Base-by-base conservation (phyloP, 768 basidiomycete species). In the Suillus clintonianus region DNA sequence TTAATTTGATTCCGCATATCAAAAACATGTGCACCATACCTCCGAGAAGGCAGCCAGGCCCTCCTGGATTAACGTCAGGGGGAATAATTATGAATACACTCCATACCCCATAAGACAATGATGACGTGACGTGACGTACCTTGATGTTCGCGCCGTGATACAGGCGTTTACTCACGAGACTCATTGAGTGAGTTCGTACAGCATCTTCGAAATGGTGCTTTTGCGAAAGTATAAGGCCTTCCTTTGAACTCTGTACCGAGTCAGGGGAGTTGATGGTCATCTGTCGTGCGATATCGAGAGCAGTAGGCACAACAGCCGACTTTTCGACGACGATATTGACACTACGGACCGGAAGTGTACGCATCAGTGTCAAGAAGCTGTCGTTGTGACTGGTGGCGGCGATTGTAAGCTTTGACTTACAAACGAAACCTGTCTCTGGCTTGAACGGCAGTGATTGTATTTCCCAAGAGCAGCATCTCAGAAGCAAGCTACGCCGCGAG, bases 391-490 rank as follows among this genome's bases (percentile, higher is more conserved):
- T 36, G 47, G 59, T 36, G 47, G 59, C 60, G 64, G 65, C 37
- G 63, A 65, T 42, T 65, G 60, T 56, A 66, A 66, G 63, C 68
- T 73, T 73, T 14, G 19, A 82, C 87, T 79, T 67, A 92, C 92
- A 93, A 92, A 68, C 89, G 85, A 72, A 91, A 93, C 60, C 87
- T 83, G 59, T 81, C 81, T 57, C 86, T 81, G 22, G 92, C 91
- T 51, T 92, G 88, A 17, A 78, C 71, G 9, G 94, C 89, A 48
- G 79, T 82, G 69, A 95, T 77, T n/a, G 83, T 79, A 62, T 82
- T 84, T 51, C 94, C 94, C 41, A 87, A 81, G 54, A 95, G 80
- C 14, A 94, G 82, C 82, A 94, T 79, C 73, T 95, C 89, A 34
- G 92, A 83, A 42, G 90, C 90, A 47, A 88, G 79, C 90, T 92